Conservation (phyloP, 441 rosid genomes). For the Brassica hybrid region DNA sequence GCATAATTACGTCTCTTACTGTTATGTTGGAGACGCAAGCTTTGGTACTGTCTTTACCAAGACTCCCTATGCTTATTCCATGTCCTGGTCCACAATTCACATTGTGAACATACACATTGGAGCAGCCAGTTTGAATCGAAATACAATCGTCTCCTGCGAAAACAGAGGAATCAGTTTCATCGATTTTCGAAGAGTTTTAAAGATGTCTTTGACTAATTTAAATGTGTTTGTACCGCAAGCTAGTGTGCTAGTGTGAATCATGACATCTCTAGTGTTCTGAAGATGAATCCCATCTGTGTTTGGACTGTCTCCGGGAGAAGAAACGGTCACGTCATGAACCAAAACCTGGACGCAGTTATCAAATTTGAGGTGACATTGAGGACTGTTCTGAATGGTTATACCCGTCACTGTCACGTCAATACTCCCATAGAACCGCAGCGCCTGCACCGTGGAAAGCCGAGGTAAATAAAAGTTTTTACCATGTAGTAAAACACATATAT, state of each 20-base stretch:
- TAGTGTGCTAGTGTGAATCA: constrained; percentile 65
- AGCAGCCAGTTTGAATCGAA: too few species aligned
- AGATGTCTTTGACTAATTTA: too few species aligned
- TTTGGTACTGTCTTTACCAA: too few species aligned
- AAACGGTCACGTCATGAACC: constrained; percentile 66
- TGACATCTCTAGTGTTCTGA: constrained; percentile 80
- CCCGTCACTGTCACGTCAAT: constrained; percentile 75
- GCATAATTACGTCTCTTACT: too few species aligned
- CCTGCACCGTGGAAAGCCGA: constrained; percentile 47
- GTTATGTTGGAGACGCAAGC: too few species aligned
- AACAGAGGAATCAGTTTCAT: too few species aligned
- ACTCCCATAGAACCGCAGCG: constrained; percentile 83
- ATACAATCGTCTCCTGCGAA: too few species aligned
- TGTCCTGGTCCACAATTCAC: too few species aligned
- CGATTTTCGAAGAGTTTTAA: too few species aligned
- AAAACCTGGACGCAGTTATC: constrained; percentile 80
- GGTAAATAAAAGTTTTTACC: background rate
- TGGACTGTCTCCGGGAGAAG: constrained; percentile 92
- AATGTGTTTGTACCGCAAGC: constrained; percentile 68
- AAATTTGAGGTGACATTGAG: constrained; percentile 90
- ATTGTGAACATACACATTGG: too few species aligned
- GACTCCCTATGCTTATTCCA: too few species aligned
- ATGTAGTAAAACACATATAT: background rate
- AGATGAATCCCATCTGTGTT: constrained; percentile 94
- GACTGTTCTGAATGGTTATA: constrained; percentile 87